Evolutionary conservation across 2,329 filamentous ascomycete genomes (phyloP).

Genomic region (Pyricularia pennisetigena): DNA sequence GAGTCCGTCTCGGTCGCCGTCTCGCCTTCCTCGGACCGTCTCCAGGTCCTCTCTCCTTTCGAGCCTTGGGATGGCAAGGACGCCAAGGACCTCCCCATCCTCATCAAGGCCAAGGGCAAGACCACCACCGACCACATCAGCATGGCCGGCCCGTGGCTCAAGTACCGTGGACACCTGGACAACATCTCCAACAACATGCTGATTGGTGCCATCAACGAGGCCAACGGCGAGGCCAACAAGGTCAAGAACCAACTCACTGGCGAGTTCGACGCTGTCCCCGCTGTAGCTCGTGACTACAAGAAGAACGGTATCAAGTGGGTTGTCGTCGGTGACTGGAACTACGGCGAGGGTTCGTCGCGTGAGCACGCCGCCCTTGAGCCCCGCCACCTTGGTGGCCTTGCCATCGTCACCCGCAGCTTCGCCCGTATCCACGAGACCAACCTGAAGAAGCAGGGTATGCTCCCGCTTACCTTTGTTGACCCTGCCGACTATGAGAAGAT

Average conservation of each 20-base stretch:
- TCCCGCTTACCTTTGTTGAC: conserved; percentile 90
- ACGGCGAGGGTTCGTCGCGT: conserved; percentile 94
- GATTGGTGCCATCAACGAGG: conserved; percentile 92
- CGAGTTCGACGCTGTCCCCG: conserved; percentile 80
- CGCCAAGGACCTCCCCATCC: conserved; percentile 69
- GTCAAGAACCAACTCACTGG: conserved; percentile 82
- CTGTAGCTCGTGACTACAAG: conserved; percentile 97
- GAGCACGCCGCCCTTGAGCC: conserved; percentile 98
- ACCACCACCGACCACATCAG: conserved; percentile 97
- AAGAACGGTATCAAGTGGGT: conserved; percentile 93
- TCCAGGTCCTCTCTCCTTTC: conserved; percentile 87
- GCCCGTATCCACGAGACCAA: conserved; percentile 99
- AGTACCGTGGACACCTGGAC: conserved; percentile 97
- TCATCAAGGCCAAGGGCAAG: conserved; percentile 96
- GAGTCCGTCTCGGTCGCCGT: conserved; percentile 66
- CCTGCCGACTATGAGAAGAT: conserved; percentile 98
- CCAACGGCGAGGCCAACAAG: conserved; percentile 96
- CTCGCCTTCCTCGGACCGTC: conserved; percentile 81
- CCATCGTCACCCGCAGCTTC: conserved; percentile 91
- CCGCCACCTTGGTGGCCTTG: conserved; percentile 90
- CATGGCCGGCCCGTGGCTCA: conserved; percentile 94
- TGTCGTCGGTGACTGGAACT: conserved; percentile 99
- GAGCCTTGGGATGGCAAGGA: conserved; percentile 87
- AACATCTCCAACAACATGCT: conserved; percentile 99
- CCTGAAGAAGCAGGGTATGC: conserved; percentile 99